Percentiles rank a stretch among this genome's conserved stretches.
These are phyloP conservation scores for Aspergillus heteromorphus DNA, from an alignment of 495 filamentous ascomycete species.

Conservation along the genomic window DNA sequence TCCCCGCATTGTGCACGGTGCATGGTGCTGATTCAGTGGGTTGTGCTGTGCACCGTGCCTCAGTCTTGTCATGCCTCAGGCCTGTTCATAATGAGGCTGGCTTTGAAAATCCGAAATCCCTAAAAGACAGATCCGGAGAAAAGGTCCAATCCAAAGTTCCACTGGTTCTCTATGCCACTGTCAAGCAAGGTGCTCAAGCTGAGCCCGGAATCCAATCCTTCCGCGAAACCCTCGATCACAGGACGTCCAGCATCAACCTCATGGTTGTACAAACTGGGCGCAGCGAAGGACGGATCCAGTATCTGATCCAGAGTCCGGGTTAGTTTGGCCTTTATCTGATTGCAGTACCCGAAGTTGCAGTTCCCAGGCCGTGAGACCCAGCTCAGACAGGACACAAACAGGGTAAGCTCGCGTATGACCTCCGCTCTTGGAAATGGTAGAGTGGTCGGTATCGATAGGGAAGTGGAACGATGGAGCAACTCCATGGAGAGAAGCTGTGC, in stretches of 20 bases:
- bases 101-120: no score
- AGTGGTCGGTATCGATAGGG: not conserved
- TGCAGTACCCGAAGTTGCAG: conserved; percentile 5
- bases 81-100: no score
- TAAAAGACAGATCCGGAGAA: conserved; percentile 1
- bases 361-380: conserved; percentile 6
- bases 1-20: conserved; percentile 1
- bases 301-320: conserved; percentile 3
- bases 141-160: not conserved
- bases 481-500: conserved; percentile 6
- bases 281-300: not conserved
- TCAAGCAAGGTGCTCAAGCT: not conserved
- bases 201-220: not conserved
- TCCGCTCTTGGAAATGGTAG: not conserved
- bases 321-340: conserved; percentile 4
- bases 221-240: no score
- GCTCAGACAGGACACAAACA: conserved; percentile 9
- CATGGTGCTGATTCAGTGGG: not conserved
- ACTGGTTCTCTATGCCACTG: not conserved
- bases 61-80: no score
- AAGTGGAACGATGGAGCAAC: not conserved
- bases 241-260: not conserved
- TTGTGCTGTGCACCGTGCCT: not conserved
- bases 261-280: not conserved
- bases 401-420: conserved; percentile 5